Evolutionary conservation across 2,329 filamentous ascomycete genomes (phyloP).

Genomic region (Aspergillus sp.): DNA sequence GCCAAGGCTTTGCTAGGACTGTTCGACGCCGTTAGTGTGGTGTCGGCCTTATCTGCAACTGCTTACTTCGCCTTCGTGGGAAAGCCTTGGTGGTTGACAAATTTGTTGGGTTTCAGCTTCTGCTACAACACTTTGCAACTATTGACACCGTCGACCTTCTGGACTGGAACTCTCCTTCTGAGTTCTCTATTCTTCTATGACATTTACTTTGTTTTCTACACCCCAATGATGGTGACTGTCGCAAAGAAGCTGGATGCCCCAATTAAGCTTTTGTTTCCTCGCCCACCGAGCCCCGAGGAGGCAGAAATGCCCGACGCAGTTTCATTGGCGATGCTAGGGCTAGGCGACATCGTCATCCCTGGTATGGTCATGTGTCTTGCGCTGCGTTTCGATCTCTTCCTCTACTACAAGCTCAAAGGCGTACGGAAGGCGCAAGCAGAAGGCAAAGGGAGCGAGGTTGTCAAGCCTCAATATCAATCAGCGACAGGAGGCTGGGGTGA

Average conservation of each 20-base stretch:
- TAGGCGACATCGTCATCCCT: constrained; percentile 89
- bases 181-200: constrained; percentile 85
- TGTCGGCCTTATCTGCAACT: constrained; percentile 46
- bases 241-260: constrained; percentile 84
- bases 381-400: constrained; percentile 81
- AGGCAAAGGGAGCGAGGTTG: constrained; percentile 9
- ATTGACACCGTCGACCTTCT: constrained; percentile 81
- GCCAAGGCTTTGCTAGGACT: constrained; percentile 36
- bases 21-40: constrained; percentile 45
- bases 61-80: constrained; percentile 55
- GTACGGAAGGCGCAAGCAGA: constrained; percentile 31
- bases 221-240: constrained; percentile 50
- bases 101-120: constrained; percentile 77
- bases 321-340: constrained; percentile 65
- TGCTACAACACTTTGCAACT: constrained; percentile 74
- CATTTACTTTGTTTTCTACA: constrained; percentile 59
- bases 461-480: constrained; percentile 36
- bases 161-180: constrained; percentile 69
- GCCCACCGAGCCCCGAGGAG: constrained; percentile 42
- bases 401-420: constrained; percentile 63
- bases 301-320: constrained; percentile 29
- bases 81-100: constrained; percentile 65
- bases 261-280: constrained; percentile 80
- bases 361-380: constrained; percentile 84
- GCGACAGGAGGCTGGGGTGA: constrained; percentile 74